Percentiles rank a stretch among this genome's conserved stretches.
Evolutionary conservation across 352 stramenopile genomes (phyloP).

Genomic region (Globisporangium polare): DNA sequence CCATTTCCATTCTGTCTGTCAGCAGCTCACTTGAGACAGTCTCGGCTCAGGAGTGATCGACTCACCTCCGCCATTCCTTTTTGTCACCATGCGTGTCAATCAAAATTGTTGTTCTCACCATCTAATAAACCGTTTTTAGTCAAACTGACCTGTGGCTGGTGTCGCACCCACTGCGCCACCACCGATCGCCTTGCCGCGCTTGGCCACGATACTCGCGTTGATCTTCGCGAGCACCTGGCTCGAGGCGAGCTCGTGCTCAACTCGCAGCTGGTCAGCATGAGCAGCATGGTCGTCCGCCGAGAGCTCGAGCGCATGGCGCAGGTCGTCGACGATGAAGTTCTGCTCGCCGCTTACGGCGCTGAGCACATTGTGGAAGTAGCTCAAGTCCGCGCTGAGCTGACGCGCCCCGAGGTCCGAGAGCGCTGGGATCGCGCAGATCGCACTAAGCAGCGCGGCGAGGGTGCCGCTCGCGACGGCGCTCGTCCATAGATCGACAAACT

Average conservation of each 20-base stretch:
- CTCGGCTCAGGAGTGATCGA: neutral
- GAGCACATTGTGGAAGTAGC: slow-evolving; percentile 81
- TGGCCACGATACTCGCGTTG: slow-evolving; percentile 32
- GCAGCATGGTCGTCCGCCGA: slow-evolving; percentile 25
- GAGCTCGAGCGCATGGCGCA: slow-evolving; percentile 40
- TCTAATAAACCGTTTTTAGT: neutral
- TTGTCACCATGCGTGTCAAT: neutral
- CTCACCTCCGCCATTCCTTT: neutral
- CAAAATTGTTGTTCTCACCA: neutral
- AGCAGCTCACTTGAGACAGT: neutral
- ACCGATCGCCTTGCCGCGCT: slow-evolving; percentile 14
- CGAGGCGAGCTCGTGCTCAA: slow-evolving; percentile 19
- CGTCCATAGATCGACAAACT: slow-evolving; percentile 82
- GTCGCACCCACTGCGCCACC: neutral
- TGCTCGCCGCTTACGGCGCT: slow-evolving; percentile 58
- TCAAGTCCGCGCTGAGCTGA: slow-evolving; percentile 65
- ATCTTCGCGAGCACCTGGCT: slow-evolving; percentile 47
- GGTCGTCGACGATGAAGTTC: slow-evolving; percentile 52
- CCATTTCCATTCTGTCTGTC: neutral
- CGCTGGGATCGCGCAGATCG: slow-evolving; percentile 49
- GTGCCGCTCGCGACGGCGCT: slow-evolving; percentile 57
- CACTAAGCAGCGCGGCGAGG: slow-evolving; percentile 48
- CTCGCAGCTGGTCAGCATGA: slow-evolving; percentile 27
- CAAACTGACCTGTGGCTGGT: slow-evolving; percentile 1
- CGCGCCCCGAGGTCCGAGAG: slow-evolving; percentile 53